Conservation (phyloP, 352 stramenopile genomes). For the Blastocystis hominis region DNA sequence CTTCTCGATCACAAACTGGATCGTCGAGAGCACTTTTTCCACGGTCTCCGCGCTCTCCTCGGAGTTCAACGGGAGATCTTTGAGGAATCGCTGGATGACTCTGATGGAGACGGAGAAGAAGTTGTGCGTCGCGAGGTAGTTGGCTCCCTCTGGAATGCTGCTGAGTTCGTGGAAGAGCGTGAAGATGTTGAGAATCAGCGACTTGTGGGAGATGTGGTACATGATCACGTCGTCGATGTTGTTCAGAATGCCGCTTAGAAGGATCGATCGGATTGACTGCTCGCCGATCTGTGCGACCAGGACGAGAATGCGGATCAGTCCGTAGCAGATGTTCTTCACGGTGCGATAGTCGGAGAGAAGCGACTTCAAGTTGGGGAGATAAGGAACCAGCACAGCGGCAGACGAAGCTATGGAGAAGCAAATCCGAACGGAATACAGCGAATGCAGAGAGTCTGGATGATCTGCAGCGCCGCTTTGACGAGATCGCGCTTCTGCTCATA, state of each 20-base stretch:
- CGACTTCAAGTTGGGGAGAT: not conserved
- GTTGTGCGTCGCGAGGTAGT: not conserved
- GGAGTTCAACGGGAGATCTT: not conserved
- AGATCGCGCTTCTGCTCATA: not conserved
- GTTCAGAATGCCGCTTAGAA: not conserved
- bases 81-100: not conserved
- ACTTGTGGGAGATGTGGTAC: not conserved
- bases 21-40: not conserved
- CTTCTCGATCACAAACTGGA: not conserved
- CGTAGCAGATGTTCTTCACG: not conserved
- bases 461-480: not conserved
- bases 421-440: not conserved
- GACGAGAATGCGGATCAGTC: slow-evolving; percentile 3
- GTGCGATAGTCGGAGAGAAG: slow-evolving; percentile 6
- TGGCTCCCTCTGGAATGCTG: not conserved
- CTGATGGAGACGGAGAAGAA: not conserved
- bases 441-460: not conserved
- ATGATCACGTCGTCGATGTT: slow-evolving; percentile 4
- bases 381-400: slow-evolving; percentile 18
- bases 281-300: slow-evolving; percentile 11
- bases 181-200: slow-evolving; percentile 1
- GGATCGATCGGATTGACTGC: slow-evolving; percentile 11
- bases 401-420: not conserved
- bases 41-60: not conserved
- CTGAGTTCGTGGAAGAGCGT: not conserved